Evolutionary conservation across 31 red algal genomes (phyloP).

Genomic region (Bonnemaisonia californica): DNA sequence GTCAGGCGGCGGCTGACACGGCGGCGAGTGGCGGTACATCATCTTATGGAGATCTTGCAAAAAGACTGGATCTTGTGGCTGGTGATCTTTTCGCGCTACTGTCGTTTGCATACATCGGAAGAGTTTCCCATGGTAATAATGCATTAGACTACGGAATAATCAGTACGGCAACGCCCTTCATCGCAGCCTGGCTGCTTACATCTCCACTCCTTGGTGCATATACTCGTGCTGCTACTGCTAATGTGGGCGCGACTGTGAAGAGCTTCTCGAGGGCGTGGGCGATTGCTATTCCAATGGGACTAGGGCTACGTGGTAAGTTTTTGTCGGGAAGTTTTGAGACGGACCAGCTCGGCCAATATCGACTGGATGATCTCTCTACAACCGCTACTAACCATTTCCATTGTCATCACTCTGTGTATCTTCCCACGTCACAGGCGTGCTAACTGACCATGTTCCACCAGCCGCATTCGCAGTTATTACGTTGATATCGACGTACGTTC

Average conservation of each 20-base stretch:
- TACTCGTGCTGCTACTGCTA: conserved; percentile 44
- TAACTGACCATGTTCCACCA: conserved; percentile 76
- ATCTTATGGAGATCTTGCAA: conserved; percentile 59
- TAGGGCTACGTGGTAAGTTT: conserved; percentile 71
- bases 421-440: conserved; percentile 41
- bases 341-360: background rate
- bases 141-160: conserved; percentile 35
- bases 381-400: too few species aligned
- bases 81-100: conserved; percentile 74
- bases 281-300: conserved; percentile 61
- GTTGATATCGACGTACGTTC: conserved; percentile 60
- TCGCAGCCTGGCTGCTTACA: conserved; percentile 62
- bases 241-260: conserved; percentile 27
- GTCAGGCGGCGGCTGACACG: conserved; percentile 57
- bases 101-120: conserved; percentile 64
- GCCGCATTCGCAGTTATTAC: conserved; percentile 62
- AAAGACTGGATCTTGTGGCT: conserved; percentile 62
- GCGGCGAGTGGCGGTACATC: conserved; percentile 37
- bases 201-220: conserved; percentile 80
- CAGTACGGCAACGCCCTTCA: conserved; percentile 75
- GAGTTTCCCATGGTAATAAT: conserved; percentile 26
- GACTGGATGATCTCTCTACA: too few species aligned
- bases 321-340: background rate
- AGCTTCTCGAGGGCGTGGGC: conserved; percentile 45
- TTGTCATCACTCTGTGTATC: background rate